Evolutionary conservation across 139 green algal species (phyloP).

Genomic region (Chlamydomonas schloesseri): DNA sequence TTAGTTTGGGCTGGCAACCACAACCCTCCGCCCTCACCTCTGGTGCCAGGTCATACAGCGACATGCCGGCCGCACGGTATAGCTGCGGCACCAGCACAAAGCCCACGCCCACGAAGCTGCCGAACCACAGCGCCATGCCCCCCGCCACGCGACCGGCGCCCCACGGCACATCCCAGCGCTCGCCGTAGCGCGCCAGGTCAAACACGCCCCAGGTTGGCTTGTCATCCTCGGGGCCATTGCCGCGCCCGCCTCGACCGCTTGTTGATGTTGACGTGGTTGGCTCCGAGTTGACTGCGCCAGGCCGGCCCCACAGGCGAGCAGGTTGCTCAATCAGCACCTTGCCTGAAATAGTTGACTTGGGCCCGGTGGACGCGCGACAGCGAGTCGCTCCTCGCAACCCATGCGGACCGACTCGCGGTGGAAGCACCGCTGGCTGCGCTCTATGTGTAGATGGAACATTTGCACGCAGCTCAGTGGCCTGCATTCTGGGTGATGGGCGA

Average conservation of each 20-base stretch:
- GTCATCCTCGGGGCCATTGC: background rate
- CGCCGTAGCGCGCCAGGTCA: conserved; percentile 61
- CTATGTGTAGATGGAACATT: no score
- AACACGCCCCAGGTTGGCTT: conserved; percentile 63
- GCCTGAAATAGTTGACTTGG: no score
- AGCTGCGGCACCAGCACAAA: conserved; percentile 76
- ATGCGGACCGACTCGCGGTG: no score
- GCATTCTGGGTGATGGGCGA: no score
- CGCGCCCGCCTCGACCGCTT: no score
- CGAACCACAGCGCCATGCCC: conserved; percentile 78
- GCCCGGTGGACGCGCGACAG: no score
- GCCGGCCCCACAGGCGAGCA: background rate
- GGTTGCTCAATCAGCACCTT: background rate
- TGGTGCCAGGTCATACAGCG: conserved; percentile 9
- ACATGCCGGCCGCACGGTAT: conserved; percentile 42
- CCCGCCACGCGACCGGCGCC: conserved; percentile 58
- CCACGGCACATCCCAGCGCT: conserved; percentile 83
- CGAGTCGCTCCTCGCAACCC: no score
- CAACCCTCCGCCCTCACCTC: conserved; percentile 50
- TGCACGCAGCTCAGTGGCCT: no score
- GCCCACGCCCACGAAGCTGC: conserved; percentile 75
- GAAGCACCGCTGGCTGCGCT: no score
- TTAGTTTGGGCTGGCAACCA: no score
- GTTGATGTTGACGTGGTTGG: background rate
- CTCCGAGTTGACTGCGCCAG: background rate